Base-by-base conservation (phyloP, 2,329 filamentous ascomycete genomes). In the Diplodia sapinea region DNA sequence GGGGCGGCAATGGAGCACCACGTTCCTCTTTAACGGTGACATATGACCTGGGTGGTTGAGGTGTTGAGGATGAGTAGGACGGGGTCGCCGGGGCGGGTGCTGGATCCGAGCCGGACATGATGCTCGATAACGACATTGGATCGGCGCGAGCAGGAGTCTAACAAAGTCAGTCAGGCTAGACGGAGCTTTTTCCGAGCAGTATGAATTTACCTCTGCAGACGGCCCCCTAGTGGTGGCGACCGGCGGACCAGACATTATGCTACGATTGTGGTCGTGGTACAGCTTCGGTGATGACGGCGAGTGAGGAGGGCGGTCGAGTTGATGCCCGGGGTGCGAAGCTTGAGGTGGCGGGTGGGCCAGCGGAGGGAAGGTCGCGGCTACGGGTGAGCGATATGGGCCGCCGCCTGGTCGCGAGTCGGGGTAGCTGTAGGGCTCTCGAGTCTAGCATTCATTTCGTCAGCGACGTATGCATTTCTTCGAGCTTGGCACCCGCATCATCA, bases 71-170 rank as follows among this genome's bases (percentile, higher is more conserved):
- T 12, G 56, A 47, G 56, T 61, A 68, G 70, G 71, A 67, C 72
- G 72, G 57, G 67, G 73, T 52, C 81, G 82, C 13, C 80, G 59
- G 59, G 31, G 76, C 71, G 82, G 78, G 79, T 17, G 87, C 84
- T 65, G 91, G 88, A 67, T 93, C 89, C 66, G 91, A 86, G 72
- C 88, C 93, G 4, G 93, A 94, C 52, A 98, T 89, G 69, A 98
- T 96, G 77, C 94, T 97, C 71, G 93, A 95, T 75, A 98, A 95
- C 5, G 94, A 95, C 94, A 97, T 97, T 65, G 94, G 91, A 77
- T 96, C 91, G 68, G 89, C 85, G 77, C 93, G 89, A 72, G 87
- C 88, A 1, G 91, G 87, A 61, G 90, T 91, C 87, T 93, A 72
- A 70, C 75, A 75, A 68, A 54, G 50, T 55, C 65, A 65, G 74